Base-by-base conservation (phyloP, 2,329 filamentous ascomycete genomes). In the Cytospora piceicola region DNA sequence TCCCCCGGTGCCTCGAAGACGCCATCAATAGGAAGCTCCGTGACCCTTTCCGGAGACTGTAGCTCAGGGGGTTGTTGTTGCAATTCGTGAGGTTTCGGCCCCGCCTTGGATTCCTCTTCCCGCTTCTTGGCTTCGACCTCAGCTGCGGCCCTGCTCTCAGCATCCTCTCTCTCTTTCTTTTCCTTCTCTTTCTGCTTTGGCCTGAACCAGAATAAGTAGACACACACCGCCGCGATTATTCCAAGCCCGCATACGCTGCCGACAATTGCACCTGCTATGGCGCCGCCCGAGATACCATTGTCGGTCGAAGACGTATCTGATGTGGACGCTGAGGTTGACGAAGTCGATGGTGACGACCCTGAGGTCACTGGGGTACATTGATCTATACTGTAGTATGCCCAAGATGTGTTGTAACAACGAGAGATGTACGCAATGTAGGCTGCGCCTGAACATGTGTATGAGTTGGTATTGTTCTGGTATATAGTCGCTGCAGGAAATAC, bases 161-260 rank as follows among this genome's bases (percentile, higher is more conserved):
- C 58, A 1, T 59, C 62, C 32, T 55, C 56, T 12, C 24, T 39
- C 55, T 60, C 62, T 14, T 32, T 64, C 22, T 12, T 65, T 39
- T 51, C 60, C 52, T 30, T 65, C 52, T 54, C 57, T 1, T 58
- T 57, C 17, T 65, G 63, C 29, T 17, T 65, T 6, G 63, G 63
- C 17, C 63, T 27, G 51, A 65, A 65, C 63, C 63, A 65, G 51
- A 65, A 65, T 7, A 65, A 54, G 24, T 65, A 65, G 24, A 11
- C 51, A 22, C 27, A 65, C 6, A 65, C 57, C 5, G 63, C 57
- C 39, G 63, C 63, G n/a, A 65, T 61, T 24, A 65, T 56, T 0
- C 63, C 63, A 12, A 65, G 51, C 14, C 57, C 63, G 15, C 57
- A 65, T 17, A 61, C 57, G 42, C 63, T 65, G 4, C 63, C 63